Conservation (phyloP, 441 rosid genomes). For the Raphanus hybrid region DNA sequence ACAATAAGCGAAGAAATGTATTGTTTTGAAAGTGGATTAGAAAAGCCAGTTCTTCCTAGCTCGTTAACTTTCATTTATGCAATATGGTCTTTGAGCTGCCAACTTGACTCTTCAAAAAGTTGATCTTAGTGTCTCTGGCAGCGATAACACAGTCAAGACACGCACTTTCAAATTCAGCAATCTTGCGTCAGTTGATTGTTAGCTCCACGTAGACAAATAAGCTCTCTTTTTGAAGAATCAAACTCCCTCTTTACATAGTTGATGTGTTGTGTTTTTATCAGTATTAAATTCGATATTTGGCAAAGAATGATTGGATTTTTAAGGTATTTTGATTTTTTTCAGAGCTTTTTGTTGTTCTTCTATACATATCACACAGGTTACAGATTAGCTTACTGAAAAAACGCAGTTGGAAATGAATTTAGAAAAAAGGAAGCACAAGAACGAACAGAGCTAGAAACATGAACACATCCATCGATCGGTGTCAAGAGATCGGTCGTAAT, state of each 20-base stretch:
- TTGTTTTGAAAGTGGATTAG: neutral
- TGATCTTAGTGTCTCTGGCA: neutral
- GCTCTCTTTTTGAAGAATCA: neutral
- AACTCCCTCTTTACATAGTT: neutral
- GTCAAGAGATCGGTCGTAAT: too few relatives aligned
- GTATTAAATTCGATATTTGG: too few relatives aligned
- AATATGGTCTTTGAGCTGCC: neutral
- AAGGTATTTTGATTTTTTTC: too few relatives aligned
- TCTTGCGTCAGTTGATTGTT: neutral
- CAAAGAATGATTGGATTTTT: too few relatives aligned
- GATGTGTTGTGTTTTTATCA: too few relatives aligned
- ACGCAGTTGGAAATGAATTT: too few relatives aligned
- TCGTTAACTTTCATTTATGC: neutral
- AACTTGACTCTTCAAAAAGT: neutral
- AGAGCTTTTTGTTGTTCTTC: too few relatives aligned
- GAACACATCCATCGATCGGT: too few relatives aligned
- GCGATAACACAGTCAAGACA: neutral
- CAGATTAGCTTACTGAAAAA: too few relatives aligned
- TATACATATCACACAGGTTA: too few relatives aligned
- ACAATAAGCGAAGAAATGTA: neutral
- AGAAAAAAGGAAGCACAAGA: too few relatives aligned
- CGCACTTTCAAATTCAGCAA: neutral
- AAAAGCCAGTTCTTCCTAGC: neutral
- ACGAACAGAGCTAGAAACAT: too few relatives aligned
- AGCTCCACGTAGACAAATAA: neutral